Base-by-base conservation (phyloP, 2,329 filamentous ascomycete genomes). In the Monosporascus ibericus region DNA sequence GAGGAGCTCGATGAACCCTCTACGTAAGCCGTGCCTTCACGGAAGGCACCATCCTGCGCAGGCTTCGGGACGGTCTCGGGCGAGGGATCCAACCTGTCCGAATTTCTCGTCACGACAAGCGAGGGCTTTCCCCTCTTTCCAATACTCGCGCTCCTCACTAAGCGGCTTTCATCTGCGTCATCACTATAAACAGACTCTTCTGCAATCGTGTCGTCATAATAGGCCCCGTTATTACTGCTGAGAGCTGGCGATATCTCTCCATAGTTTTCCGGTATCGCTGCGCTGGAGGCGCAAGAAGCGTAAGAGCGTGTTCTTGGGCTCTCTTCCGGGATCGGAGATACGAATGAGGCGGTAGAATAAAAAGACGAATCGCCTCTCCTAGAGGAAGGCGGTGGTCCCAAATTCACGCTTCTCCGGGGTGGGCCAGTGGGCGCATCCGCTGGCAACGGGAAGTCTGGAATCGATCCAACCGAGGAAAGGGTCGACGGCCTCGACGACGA, bases 251-350 rank as follows among this genome's bases (percentile, higher is more conserved):
- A 79, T 14, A 70, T 65, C 5, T 75, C 79, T 5, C 75, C 81
- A 81, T 86, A 90, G 59, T 75, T 83, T 20, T 83, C 80, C 1
- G 87, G 87, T 65, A 90, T 88, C 0, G 81, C 86, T 37, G 83
- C 80, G 59, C 86, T 90, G 3, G 88, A 90, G 22, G 82, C 87
- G 62, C 82, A 86, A 0, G 87, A 90, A 27, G 76, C 75, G 63
- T 82, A 79, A 1, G 83, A 82, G 50, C 76, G 72, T 3, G 77
- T 72, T 24, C 77, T 74, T 0, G 80, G 76, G 56, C 78, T 81
- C 64, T 91, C 87, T 66, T 91, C 88, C 0, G 84, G 85, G 50
- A 92, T 91, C 0, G 88, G 87, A 0, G 87, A 87, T 25, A 91
- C 86, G 54, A 78, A 86, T 0, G 86, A 87, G 14, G 75, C 70